A percentile compares a stretch with the other conserved stretches of the same genome.
phyloP scores from a whole-genome alignment of 2,329 filamentous ascomycete species.

The Colletotrichum orbiculare region DNA sequence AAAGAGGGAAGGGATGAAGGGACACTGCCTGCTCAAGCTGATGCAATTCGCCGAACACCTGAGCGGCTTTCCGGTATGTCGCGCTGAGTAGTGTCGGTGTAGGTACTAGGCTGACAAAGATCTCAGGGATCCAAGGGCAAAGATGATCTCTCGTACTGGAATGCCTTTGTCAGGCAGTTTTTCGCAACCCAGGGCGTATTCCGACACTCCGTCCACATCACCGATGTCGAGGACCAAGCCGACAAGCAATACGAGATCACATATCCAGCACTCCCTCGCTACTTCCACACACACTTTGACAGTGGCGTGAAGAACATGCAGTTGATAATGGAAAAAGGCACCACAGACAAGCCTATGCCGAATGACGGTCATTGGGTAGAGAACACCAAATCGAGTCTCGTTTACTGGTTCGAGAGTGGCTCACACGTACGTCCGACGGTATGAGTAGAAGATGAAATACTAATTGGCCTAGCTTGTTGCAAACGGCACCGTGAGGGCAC shows the following conservation, averaged over 20 bases:
- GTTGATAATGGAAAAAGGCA: slow-evolving; percentile 79
- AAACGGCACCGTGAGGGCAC: slow-evolving; percentile 79
- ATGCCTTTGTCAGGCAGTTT: slow-evolving; percentile 80
- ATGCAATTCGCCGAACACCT: slow-evolving; percentile 73
- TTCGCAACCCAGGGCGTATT: slow-evolving; percentile 84
- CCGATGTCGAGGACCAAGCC: slow-evolving; percentile 64
- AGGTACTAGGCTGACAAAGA: slow-evolving; percentile 20
- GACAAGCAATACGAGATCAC: slow-evolving; percentile 90
- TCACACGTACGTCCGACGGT: slow-evolving; percentile 73
- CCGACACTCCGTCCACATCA: slow-evolving; percentile 74
- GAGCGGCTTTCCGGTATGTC: slow-evolving; percentile 65
- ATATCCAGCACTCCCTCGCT: slow-evolving; percentile 83
- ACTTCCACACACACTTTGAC: slow-evolving; percentile 89
- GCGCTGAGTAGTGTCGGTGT: not conserved
- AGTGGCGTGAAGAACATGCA: slow-evolving; percentile 89
- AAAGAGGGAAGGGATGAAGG: slow-evolving; percentile 63
- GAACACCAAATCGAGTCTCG: slow-evolving; percentile 80
- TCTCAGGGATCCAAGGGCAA: slow-evolving; percentile 66
- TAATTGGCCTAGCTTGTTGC: slow-evolving; percentile 72
- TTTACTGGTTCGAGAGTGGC: slow-evolving; percentile 89
- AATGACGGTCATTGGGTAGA: slow-evolving; percentile 79
- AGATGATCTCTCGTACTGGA: slow-evolving; percentile 82
- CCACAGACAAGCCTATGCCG: slow-evolving; percentile 64
- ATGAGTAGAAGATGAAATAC: not conserved
- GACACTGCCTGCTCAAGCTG: slow-evolving; percentile 68